Conservation (phyloP, 495 filamentous ascomycete genomes). For the Aspergillus sclerotiicarbonarius region DNA sequence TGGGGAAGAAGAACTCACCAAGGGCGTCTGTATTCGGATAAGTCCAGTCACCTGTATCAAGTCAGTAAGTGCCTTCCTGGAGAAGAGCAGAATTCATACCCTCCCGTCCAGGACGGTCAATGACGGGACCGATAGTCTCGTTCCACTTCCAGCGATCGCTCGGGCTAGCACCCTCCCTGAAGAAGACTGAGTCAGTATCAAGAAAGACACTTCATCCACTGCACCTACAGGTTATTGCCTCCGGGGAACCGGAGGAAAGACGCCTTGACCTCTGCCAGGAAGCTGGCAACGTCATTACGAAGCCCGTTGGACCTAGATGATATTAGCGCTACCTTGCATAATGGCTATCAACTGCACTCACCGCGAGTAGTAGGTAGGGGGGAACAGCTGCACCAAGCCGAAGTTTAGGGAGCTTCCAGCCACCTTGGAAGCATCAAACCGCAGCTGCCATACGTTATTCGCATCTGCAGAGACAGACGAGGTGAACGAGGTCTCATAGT, state of each 20-base stretch:
- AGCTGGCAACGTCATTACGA: conserved; percentile 55
- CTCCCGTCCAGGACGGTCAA: conserved; percentile 57
- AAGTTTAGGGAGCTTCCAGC: conserved; percentile 56
- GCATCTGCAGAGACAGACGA: conserved; percentile 46
- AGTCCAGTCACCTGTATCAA: conserved; percentile 48
- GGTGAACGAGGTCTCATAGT: conserved; percentile 35
- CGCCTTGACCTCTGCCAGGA: conserved; percentile 51
- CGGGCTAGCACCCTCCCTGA: conserved; percentile 7
- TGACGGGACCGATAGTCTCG: conserved; percentile 61
- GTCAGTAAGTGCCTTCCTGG: neutral
- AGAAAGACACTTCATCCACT: neutral
- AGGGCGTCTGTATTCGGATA: conserved; percentile 61
- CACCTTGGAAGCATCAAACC: conserved; percentile 50
- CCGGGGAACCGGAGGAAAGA: conserved; percentile 62
- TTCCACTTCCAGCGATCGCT: conserved; percentile 63
- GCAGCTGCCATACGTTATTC: conserved; percentile 64
- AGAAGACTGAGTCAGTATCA: neutral
- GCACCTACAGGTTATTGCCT: conserved; percentile 56
- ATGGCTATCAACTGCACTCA: neutral
- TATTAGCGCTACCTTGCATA: neutral
- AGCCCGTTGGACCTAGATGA: conserved; percentile 55
- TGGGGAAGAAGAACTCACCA: conserved; percentile 27
- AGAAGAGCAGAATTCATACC: neutral
- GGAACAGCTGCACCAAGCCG: conserved; percentile 64
- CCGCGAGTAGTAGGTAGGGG: conserved; percentile 50